Evolutionary conservation across 768 basidiomycete species (phyloP), one percentile per base, ranked within the genome.

Genomic region (Clavulina sp.): DNA sequence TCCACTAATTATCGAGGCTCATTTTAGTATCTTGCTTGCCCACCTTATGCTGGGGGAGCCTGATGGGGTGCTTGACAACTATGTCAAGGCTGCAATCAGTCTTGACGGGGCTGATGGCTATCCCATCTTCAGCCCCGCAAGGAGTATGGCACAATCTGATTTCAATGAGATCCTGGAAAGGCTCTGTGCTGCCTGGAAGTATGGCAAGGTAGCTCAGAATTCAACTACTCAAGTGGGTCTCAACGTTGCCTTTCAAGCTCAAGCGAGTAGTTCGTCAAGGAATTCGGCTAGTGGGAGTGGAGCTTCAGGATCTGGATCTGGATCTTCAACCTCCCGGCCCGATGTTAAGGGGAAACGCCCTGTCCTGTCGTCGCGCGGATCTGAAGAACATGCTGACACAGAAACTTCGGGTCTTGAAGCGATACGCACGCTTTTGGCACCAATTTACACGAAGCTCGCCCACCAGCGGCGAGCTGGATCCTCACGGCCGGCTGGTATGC

Each of bases 101-200:
- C 76, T 89, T 5, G 84, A 89, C 54, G 80, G 81, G 2, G 71
- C 89, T 36, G 88, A 89, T 61, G 86, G 87, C 0, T 88, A 85
- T 63, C 88, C 88, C 5, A 72, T 92, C 44, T 92, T 92, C 64
- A 68, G 86, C 0, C 84, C 85, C 5, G 84, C 88, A 13, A 71
- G 88, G 30, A 86, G 84, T 9, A 85, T 89, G 81, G 78, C 81
- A 0, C 88, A 92, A 60, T 85, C 85, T 6, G 86, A 91, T 65
- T 89, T 88, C 57, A 68, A 86, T 53, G 88, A 92, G 63, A 71
- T 85, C 5, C 69, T 89, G 52, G 86, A 89, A 58, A 75, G 88
- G 6, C 75, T 92, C 40, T 79, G 83, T 0, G 65, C 72, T 5
- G 80, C 84, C 0, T 92, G 88, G 88, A 72, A 64, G 52, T 68